Conservation (phyloP, 2,329 filamentous ascomycete genomes). For the Pseudogymnoascus sp. region DNA sequence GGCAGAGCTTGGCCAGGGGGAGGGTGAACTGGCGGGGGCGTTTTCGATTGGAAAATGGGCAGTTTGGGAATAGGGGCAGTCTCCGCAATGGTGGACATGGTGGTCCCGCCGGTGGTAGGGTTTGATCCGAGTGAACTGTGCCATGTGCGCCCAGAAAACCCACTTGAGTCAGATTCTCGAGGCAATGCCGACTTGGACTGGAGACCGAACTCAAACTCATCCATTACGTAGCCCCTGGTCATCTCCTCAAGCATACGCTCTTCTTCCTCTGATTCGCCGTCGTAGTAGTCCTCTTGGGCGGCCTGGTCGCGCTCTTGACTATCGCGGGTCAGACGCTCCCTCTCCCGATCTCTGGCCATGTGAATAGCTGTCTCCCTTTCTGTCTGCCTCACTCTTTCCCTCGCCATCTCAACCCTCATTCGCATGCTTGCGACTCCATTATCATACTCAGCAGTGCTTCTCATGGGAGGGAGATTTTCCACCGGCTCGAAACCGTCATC, state of each 20-base stretch:
- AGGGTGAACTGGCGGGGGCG: conserved; percentile 20
- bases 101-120: conserved; percentile 57
- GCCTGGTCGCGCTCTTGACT: conserved; percentile 17
- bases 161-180: conserved; percentile 74
- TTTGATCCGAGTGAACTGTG: conserved; percentile 70
- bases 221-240: conserved; percentile 71
- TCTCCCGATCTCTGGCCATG: conserved; percentile 51
- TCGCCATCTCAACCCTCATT: conserved; percentile 63
- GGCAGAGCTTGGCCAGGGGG: conserved; percentile 25
- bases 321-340: conserved; percentile 31
- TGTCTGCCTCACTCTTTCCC: conserved; percentile 64
- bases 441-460: conserved; percentile 3
- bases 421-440: conserved; percentile 45
- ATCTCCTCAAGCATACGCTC: conserved; percentile 80
- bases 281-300: conserved; percentile 51
- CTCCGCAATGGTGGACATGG: conserved; percentile 66
- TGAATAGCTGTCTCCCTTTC: conserved; percentile 60
- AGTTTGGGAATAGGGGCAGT: conserved; percentile 23
- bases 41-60: conserved; percentile 22
- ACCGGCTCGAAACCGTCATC: conserved; percentile 80
- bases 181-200: conserved; percentile 60
- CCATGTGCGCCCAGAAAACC: conserved; percentile 68
- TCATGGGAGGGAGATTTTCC: conserved; percentile 26
- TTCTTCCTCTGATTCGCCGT: conserved; percentile 57
- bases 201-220: conserved; percentile 69